Evolutionary conservation across 495 filamentous ascomycete species (phyloP).

Genomic region (Trichoderma gamsii): DNA sequence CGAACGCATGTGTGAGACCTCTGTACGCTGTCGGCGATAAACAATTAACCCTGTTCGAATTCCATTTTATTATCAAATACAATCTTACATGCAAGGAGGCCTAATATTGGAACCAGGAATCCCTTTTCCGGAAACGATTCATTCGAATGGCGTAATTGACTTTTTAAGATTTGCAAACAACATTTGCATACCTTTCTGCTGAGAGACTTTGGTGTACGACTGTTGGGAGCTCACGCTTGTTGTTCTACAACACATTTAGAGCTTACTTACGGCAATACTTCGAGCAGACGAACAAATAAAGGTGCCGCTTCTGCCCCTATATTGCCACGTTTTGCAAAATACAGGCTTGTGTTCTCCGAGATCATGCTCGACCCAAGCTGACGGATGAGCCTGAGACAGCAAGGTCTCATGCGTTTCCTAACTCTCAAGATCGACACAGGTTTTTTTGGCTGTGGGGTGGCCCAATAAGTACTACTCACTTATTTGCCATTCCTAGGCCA

Average conservation of each 20-base stretch:
- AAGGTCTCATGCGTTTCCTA: not conserved
- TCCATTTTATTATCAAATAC: not conserved
- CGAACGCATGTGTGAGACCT: constrained; percentile 5
- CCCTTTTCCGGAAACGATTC: no score
- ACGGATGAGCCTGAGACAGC: not conserved
- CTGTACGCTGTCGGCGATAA: not conserved
- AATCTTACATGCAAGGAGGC: no score
- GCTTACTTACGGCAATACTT: no score
- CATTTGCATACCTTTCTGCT: no score
- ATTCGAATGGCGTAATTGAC: no score
- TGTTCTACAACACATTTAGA: no score
- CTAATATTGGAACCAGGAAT: no score
- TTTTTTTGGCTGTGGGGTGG: not conserved
- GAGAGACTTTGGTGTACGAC: no score
- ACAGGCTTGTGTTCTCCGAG: not conserved
- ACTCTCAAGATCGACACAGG: not conserved
- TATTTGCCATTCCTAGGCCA: not conserved
- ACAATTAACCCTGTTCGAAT: not conserved
- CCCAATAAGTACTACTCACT: not conserved
- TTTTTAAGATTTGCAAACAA: no score
- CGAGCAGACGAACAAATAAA: no score
- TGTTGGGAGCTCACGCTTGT: no score
- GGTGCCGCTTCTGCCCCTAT: not conserved
- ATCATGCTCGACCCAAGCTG: not conserved
- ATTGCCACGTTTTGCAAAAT: not conserved